Evolutionary conservation across 208 protist genomes (phyloP).

Genomic region (Leptomonas pyrrhocoris): DNA sequence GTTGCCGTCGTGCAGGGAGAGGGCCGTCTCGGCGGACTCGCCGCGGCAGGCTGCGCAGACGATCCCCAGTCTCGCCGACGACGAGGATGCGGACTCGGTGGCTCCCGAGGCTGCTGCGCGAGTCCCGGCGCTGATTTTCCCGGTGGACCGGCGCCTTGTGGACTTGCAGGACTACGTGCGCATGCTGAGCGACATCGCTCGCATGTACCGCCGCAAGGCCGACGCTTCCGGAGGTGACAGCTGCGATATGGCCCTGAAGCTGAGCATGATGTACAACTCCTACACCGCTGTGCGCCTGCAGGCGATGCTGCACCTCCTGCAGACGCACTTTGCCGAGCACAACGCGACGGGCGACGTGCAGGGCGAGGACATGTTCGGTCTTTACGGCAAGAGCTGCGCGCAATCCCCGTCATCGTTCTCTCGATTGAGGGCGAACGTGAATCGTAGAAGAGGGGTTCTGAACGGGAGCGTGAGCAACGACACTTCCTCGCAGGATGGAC

Average conservation of each 20-base stretch:
- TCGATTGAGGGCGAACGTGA: not conserved
- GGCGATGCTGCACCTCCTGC: not conserved
- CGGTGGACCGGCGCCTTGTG: not conserved
- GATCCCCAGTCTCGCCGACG: no score
- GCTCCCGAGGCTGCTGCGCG: no score
- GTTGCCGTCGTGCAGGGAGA: no score
- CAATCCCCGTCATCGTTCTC: not conserved
- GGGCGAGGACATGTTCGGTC: not conserved
- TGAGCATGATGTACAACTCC: constrained; percentile 8
- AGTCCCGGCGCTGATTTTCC: no score
- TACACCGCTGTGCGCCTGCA: constrained; percentile 9
- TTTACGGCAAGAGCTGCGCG: not conserved
- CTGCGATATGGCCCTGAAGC: not conserved
- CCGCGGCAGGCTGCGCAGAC: no score
- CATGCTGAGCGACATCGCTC: constrained; percentile 2
- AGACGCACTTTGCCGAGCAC: not conserved
- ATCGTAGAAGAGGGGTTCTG: not conserved
- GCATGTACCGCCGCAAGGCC: constrained; percentile 2
- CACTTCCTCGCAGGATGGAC: not conserved
- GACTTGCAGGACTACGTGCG: constrained; percentile 1
- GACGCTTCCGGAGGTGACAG: not conserved
- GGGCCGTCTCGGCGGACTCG: no score
- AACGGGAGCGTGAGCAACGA: no score
- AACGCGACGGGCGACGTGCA: not conserved
- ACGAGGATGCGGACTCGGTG: no score